Conservation (phyloP, 345 rosid species). For the Odontarrhena argentea region DNA sequence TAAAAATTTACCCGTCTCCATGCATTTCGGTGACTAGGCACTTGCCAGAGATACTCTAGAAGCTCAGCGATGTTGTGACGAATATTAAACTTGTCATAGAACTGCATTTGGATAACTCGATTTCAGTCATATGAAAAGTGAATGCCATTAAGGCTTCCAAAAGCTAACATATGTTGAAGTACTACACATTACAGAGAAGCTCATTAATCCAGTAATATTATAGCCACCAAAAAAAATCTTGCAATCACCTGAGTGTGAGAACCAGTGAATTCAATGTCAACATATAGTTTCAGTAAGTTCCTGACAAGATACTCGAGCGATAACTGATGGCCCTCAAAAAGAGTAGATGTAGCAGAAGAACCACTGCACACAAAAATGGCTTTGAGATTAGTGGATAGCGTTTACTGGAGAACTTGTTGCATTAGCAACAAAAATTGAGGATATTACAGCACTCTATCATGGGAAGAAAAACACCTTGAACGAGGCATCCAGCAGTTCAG, state of each 20-base stretch:
- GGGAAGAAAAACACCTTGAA: constrained; percentile 57
- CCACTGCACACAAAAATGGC: constrained; percentile 56
- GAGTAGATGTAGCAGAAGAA: constrained; percentile 73
- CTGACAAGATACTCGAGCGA: constrained; percentile 94
- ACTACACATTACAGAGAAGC: constrained; percentile 14
- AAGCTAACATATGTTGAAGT: constrained; percentile 1
- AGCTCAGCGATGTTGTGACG: constrained; percentile 98
- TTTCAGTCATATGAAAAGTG: constrained; percentile 3
- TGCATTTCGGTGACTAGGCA: constrained; percentile 94
- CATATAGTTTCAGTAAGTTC: constrained; percentile 96
- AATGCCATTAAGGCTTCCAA: constrained; percentile 5
- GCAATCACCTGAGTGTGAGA: constrained; percentile 93
- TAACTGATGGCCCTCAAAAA: constrained; percentile 94
- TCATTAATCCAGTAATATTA: constrained; percentile 19
- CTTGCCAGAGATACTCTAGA: constrained; percentile 97
- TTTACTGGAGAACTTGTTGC: constrained; percentile 7
- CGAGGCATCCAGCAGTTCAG: constrained; percentile 99
- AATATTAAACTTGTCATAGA: constrained; percentile 97
- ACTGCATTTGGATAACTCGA: constrained; percentile 54
- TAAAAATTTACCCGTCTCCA: constrained; percentile 81
- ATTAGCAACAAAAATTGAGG: constrained; percentile 14
- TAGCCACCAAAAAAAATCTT: constrained; percentile 18
- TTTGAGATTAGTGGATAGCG: constrained; percentile 1
- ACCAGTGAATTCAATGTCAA: constrained; percentile 99
- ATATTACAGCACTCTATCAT: not conserved